Evolutionary conservation across 148 eudicot species (phyloP).

Genomic region (Cornus kousa): DNA sequence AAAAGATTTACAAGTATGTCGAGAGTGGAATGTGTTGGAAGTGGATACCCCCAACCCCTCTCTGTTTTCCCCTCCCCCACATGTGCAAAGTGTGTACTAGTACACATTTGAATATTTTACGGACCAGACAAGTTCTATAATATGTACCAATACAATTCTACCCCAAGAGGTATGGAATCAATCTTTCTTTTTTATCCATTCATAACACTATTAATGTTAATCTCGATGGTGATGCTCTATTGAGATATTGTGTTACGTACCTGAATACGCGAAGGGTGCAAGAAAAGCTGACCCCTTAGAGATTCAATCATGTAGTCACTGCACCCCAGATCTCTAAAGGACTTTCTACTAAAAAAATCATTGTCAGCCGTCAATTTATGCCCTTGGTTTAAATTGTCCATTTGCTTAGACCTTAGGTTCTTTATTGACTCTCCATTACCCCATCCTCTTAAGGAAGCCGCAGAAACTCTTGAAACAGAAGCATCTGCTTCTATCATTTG

Average conservation of each 20-base stretch:
- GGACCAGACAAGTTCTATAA: too few species aligned
- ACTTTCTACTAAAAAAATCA: constrained; percentile 72
- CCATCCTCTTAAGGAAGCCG: constrained; percentile 54
- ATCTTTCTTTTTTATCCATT: background rate
- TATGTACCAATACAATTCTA: too few species aligned
- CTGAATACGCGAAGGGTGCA: constrained; percentile 84
- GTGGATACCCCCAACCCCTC: background rate
- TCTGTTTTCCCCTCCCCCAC: too few species aligned
- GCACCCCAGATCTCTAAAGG: constrained; percentile 69
- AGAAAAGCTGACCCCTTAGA: constrained; percentile 50
- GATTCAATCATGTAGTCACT: constrained; percentile 59
- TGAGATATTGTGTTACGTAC: constrained; percentile 24
- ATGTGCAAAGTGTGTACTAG: too few species aligned
- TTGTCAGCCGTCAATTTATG: constrained; percentile 37
- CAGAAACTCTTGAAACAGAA: constrained; percentile 32
- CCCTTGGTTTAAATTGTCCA: constrained; percentile 27
- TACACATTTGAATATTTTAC: too few species aligned
- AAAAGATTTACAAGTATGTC: background rate
- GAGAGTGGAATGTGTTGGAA: background rate
- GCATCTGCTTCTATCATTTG: constrained; percentile 1
- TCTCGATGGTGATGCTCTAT: background rate
- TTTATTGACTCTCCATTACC: constrained; percentile 33
- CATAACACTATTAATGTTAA: background rate
- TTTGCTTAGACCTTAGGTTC: constrained; percentile 22
- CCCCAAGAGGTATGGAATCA: background rate